Percentiles rank a stretch among this genome's conserved stretches.
Evolutionary conservation across 208 protist genomes (phyloP).

Genomic region (Wallacemonas rigidus): DNA sequence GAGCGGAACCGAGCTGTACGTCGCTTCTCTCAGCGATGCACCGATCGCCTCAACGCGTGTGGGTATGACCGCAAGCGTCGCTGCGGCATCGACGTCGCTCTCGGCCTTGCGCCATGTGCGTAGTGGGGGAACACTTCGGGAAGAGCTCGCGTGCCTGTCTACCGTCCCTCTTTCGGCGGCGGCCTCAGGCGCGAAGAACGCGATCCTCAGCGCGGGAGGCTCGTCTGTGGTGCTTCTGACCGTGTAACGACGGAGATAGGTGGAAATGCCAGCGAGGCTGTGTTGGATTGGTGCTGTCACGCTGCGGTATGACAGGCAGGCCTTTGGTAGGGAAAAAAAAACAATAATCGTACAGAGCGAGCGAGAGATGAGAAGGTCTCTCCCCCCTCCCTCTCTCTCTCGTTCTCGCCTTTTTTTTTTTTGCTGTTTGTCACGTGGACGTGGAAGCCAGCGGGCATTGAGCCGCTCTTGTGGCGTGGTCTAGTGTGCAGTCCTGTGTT

Average conservation of each 20-base stretch:
- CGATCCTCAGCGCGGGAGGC: slow-evolving; percentile 21
- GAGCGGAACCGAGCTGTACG: slow-evolving; percentile 39
- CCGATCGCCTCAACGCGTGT: not conserved
- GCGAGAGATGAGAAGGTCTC: no score
- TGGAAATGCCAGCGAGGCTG: no score
- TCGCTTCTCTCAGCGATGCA: slow-evolving; percentile 30
- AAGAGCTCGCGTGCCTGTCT: slow-evolving; percentile 18
- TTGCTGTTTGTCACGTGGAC: no score
- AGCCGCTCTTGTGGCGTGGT: no score
- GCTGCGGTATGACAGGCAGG: no score
- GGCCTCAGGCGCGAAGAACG: slow-evolving; percentile 15
- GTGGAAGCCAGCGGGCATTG: no score
- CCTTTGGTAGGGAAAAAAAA: no score
- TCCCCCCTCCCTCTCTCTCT: no score
- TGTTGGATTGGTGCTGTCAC: no score
- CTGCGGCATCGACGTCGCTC: not conserved
- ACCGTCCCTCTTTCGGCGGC: not conserved
- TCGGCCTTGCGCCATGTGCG: slow-evolving; percentile 25
- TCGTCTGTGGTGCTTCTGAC: slow-evolving; percentile 26
- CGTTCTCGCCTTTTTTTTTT: no score
- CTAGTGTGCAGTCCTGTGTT: no score
- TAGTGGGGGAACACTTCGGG: slow-evolving; percentile 21
- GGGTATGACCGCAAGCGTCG: not conserved
- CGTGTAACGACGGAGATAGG: slow-evolving; percentile 8
- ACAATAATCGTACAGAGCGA: no score